Percentiles rank a stretch among this genome's conserved stretches.
Evolutionary conservation across 768 basidiomycete genomes (phyloP).

Genomic region (Boletus sp.): DNA sequence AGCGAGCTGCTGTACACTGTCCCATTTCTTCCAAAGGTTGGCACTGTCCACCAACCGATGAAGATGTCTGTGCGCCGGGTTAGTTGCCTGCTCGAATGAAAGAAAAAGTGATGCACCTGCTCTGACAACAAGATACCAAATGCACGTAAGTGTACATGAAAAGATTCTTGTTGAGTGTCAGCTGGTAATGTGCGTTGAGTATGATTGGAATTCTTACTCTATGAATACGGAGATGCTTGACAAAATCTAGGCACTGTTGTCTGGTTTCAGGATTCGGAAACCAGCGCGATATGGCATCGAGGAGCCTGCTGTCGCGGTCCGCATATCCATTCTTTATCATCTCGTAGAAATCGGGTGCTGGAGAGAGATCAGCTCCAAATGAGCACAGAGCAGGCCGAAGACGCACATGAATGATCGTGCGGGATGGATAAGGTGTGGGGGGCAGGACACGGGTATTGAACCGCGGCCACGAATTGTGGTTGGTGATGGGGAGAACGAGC

Average conservation of each 20-base stretch:
- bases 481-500: not conserved
- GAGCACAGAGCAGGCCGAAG: not conserved
- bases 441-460: not conserved
- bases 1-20: conserved; percentile 16
- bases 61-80: conserved; percentile 5
- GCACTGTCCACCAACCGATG: conserved; percentile 2
- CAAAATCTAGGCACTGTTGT: conserved; percentile 4
- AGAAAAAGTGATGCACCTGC: conserved; percentile 1
- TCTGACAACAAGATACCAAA: conserved; percentile 13
- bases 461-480: not conserved
- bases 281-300: not conserved
- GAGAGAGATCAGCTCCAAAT: not conserved
- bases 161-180: conserved; percentile 20
- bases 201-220: conserved; percentile 11
- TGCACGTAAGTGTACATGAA: conserved; percentile 26
- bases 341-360: conserved; percentile 8
- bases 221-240: conserved; percentile 15
- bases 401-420: conserved; percentile 10
- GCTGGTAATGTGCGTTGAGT: not conserved
- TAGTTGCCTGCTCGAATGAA: not conserved
- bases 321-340: not conserved
- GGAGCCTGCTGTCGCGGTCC: not conserved
- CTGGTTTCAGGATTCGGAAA: not conserved
- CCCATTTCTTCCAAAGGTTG: conserved; percentile 14
- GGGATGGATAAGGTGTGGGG: not conserved